Conservation (phyloP, 179 eudicot species). For the Nepenthes alata region DNA sequence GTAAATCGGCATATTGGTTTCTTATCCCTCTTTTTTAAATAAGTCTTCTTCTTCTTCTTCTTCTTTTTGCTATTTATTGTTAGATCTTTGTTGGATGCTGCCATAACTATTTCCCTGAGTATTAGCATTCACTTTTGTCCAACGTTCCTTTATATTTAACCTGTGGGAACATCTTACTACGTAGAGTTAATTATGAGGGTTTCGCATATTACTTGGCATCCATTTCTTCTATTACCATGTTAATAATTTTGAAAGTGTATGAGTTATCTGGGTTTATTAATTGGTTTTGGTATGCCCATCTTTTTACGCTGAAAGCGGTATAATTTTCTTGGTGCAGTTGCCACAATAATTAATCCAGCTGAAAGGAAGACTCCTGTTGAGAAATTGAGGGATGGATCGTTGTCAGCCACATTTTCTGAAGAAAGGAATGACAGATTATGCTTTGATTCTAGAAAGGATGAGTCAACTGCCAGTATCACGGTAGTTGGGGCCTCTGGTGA, state of each 20-base stretch:
- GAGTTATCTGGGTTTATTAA: not conserved
- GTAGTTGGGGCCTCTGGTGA: slow-evolving; percentile 99
- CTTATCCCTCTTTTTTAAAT: too few relatives aligned
- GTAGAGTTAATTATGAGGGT: not conserved
- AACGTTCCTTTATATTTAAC: not conserved
- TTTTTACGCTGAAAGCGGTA: not conserved
- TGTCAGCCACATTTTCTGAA: slow-evolving; percentile 26
- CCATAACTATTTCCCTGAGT: not conserved
- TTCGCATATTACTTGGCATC: not conserved
- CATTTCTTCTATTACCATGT: not conserved
- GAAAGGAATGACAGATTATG: slow-evolving; percentile 23
- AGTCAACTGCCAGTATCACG: slow-evolving; percentile 81
- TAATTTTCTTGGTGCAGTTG: slow-evolving; percentile 33
- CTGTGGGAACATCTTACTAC: not conserved
- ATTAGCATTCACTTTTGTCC: not conserved
- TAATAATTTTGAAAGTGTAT: too few relatives aligned
- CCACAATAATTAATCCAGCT: slow-evolving; percentile 22
- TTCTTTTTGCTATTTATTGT: not conserved
- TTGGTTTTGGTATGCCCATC: not conserved
- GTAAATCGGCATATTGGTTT: too few relatives aligned
- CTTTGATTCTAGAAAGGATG: slow-evolving; percentile 32
- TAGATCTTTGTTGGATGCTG: not conserved
- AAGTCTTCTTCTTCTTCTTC: not conserved
- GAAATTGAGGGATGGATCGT: slow-evolving; percentile 36
- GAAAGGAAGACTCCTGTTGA: slow-evolving; percentile 24